phyloP scores from a whole-genome alignment of 768 basidiomycete genomes.

The Podaxis rugospora region DNA sequence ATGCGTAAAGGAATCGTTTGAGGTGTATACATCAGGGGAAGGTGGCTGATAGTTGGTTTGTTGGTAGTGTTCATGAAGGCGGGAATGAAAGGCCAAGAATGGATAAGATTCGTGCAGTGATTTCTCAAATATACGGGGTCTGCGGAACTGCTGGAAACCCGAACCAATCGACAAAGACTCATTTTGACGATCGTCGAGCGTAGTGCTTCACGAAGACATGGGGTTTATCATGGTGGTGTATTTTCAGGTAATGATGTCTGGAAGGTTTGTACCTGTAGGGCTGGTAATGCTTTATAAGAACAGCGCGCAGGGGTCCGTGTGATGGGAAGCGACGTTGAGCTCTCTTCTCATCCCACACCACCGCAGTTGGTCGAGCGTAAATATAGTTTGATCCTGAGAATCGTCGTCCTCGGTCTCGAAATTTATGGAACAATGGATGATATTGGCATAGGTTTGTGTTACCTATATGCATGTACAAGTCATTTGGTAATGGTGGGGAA shows the following conservation, averaged over 20 bases:
- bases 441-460: background rate
- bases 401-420: background rate
- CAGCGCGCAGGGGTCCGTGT: background rate
- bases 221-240: background rate
- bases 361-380: background rate
- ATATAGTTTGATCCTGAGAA: background rate
- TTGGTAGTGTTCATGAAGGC: background rate
- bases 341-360: slow-evolving; percentile 4
- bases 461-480: background rate
- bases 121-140: background rate
- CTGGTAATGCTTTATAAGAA: background rate
- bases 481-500: background rate
- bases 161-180: background rate
- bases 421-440: background rate
- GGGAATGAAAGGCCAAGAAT: background rate
- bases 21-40: background rate
- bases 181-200: background rate
- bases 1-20: background rate
- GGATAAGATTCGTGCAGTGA: background rate
- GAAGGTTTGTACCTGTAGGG: background rate
- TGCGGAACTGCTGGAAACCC: background rate
- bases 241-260: background rate
- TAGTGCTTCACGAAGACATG: background rate
- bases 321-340: background rate
- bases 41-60: background rate